Conservation (phyloP, 2,329 filamentous ascomycete genomes). For the Microsporum ferrugineum region DNA sequence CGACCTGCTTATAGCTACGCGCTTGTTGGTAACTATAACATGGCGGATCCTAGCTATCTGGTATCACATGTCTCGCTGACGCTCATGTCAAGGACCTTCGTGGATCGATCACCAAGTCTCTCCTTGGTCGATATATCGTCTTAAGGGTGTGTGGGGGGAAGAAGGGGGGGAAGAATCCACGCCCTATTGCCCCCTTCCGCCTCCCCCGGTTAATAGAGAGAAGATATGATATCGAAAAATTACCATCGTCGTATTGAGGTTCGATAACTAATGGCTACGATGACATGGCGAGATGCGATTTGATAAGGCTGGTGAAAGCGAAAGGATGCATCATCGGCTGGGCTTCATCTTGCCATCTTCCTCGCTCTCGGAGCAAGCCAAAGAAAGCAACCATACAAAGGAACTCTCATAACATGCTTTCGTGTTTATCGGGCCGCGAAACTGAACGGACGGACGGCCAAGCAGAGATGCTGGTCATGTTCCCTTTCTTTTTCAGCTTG, state of each 20-base stretch:
- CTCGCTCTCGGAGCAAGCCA: background rate
- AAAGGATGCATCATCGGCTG: background rate
- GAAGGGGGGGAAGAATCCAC: background rate
- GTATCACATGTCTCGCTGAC: background rate
- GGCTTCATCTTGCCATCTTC: background rate
- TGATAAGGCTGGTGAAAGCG: background rate
- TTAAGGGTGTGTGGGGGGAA: background rate
- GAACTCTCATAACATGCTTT: background rate
- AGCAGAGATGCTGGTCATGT: background rate
- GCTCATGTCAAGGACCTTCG: background rate
- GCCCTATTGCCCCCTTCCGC: background rate
- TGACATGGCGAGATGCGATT: constrained; percentile 1
- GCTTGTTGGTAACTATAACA: background rate
- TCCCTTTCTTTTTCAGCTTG: background rate
- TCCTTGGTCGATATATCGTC: background rate
- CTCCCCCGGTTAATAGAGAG: background rate
- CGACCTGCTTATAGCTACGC: background rate
- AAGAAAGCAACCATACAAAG: background rate
- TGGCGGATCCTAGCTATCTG: background rate
- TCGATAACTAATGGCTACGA: background rate
- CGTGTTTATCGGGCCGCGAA: background rate
- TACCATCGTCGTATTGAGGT: background rate
- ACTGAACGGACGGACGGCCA: background rate
- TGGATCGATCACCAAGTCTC: background rate
- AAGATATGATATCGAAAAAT: background rate